A percentile compares a stretch with the other conserved stretches of the same genome.
phyloP scores from a whole-genome alignment of 495 filamentous ascomycete species.

The Penicillium robsamsonii region DNA sequence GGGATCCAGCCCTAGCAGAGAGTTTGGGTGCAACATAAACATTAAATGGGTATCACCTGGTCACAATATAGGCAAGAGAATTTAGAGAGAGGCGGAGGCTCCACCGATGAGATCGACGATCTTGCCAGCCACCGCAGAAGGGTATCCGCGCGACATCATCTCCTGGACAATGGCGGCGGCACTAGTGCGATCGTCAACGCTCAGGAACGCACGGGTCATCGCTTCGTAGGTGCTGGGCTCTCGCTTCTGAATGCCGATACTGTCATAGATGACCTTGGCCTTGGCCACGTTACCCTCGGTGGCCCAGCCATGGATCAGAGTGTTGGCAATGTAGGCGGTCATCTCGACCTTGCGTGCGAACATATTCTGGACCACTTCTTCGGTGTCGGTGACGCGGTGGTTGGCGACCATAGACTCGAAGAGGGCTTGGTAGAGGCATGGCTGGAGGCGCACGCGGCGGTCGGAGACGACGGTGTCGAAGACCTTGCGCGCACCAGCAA shows the following conservation, averaged over 20 bases:
- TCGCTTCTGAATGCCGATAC: constrained; percentile 68
- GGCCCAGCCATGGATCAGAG: constrained; percentile 98
- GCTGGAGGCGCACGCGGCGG: constrained; percentile 61
- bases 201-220: constrained; percentile 91
- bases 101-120: constrained; percentile 81
- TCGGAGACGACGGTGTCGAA: constrained; percentile 78
- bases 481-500: constrained; percentile 72
- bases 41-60: constrained; percentile 29
- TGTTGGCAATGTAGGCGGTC: constrained; percentile 98
- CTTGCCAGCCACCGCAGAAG: constrained; percentile 85
- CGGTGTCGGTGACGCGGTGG: constrained; percentile 74
- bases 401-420: constrained; percentile 97
- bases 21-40: constrained; percentile 20
- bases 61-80: constrained; percentile 16
- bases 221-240: constrained; percentile 99
- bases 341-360: constrained; percentile 66
- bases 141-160: constrained; percentile 89
- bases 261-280: constrained; percentile 74
- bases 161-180: constrained; percentile 80
- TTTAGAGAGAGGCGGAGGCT: constrained; percentile 30
- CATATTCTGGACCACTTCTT: constrained; percentile 74
- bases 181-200: constrained; percentile 70
- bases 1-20: constrained; percentile 43
- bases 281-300: constrained; percentile 75
- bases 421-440: constrained; percentile 91